Evolutionary conservation across 805 yeast genomes (phyloP), one percentile per base, ranked within the genome.

Genomic region (Candida boidinii): DNA sequence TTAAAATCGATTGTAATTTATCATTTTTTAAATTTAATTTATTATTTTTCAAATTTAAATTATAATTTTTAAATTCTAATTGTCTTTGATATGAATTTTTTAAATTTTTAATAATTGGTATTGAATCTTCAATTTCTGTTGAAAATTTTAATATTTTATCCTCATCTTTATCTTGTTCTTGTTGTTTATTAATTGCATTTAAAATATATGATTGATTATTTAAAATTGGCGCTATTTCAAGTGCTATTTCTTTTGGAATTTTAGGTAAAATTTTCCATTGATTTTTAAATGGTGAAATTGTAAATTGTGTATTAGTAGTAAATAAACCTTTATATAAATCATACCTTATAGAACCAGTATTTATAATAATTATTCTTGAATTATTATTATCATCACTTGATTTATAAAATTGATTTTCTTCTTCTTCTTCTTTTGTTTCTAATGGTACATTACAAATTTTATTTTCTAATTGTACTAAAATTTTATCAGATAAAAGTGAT

Each of bases 331-430:
- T 72, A 58, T 80, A 81, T 29, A 88, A 57, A 54, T 88, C 96
- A 49, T 84, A 90, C 34, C 96, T 69, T 3, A 88, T 70, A 4
- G 95, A 79, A 1, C 96, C 96, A 0, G 95, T 81, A 52, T 90
- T 90, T 38, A 84, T 73, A 28, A 83, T 58, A 17, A 86, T 69
- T 19, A 77, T 60, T 34, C 85, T 61, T 2, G 59, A 48, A 32
- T 61, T 58, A 16, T 41, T 12, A 51, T 43, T 8, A 39, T 45
- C 45, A 4, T 13, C 12, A 8, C 5, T 13, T 15, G 15, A 19
- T 5, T 7, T 19, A 17, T 20, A 11, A 7, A n/a, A 4, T 16
- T 5, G 4, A 5, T 12, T 17, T 4, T 10, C 63, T 56, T 21
- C 46, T 43, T 39, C 69, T 50, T 12, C 30, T 2, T 14, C 18